Conservation (phyloP, 192 early-diverging fungal species). For the Coemansia guatemalensis region DNA sequence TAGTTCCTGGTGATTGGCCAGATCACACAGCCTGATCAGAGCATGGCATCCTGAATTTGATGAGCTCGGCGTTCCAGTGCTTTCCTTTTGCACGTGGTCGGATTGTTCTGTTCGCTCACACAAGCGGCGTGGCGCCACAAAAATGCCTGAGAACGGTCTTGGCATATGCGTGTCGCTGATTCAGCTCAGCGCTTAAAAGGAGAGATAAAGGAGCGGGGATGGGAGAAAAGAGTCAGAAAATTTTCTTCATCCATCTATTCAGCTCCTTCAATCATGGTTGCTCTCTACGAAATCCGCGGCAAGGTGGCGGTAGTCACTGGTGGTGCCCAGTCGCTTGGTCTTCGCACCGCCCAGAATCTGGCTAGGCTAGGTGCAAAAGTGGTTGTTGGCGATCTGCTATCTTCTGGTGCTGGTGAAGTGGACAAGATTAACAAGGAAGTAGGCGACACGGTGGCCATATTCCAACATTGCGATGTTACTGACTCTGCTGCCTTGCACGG, state of each 20-base stretch:
- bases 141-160: too few relatives aligned
- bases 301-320: conserved; percentile 69
- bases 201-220: too few relatives aligned
- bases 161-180: too few relatives aligned
- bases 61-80: too few relatives aligned
- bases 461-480: conserved; percentile 56
- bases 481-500: conserved; percentile 19
- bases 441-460: conserved; percentile 32
- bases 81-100: too few relatives aligned
- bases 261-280: not conserved
- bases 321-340: conserved; percentile 62
- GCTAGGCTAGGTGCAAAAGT: conserved; percentile 58
- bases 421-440: conserved; percentile 36
- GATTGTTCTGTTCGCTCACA: too few relatives aligned
- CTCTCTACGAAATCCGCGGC: conserved; percentile 17
- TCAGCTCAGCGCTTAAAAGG: too few relatives aligned
- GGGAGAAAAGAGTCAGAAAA: too few relatives aligned
- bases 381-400: conserved; percentile 57
- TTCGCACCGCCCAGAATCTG: conserved; percentile 52
- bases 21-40: too few relatives aligned
- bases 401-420: conserved; percentile 13
- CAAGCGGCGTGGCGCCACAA: too few relatives aligned
- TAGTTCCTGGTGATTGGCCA: too few relatives aligned
- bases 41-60: too few relatives aligned
- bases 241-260: not conserved